Evolutionary conservation across 192 early-diverging fungal species (phyloP).

Genomic region (Linnemannia zychae): DNA sequence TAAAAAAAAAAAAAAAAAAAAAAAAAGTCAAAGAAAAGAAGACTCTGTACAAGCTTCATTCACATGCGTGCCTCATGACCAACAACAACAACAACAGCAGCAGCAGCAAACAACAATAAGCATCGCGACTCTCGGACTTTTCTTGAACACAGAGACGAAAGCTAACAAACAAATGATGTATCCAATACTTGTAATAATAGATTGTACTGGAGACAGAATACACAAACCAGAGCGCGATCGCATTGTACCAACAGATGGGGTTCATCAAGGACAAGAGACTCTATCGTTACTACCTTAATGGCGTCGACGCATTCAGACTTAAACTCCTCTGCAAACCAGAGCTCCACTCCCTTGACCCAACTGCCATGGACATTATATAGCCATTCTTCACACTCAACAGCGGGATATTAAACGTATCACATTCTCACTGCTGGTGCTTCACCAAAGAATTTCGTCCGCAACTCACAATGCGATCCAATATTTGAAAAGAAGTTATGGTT

Average conservation of each 20-base stretch:
- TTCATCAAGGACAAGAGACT: constrained; percentile 95
- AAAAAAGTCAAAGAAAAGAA: too few species aligned
- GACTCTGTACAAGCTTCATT: too few species aligned
- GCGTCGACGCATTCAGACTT: constrained; percentile 89
- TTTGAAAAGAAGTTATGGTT: neutral
- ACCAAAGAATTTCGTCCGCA: neutral
- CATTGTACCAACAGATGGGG: constrained; percentile 90
- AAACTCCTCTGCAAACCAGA: constrained; percentile 74
- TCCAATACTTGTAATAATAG: constrained; percentile 38
- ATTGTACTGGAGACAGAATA: constrained; percentile 93
- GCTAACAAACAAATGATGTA: too few species aligned
- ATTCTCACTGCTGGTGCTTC: neutral
- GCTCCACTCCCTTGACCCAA: neutral
- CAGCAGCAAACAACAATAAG: neutral
- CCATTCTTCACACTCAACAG: too few species aligned
- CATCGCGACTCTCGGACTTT: too few species aligned
- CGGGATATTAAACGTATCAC: neutral
- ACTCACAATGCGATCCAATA: too few species aligned
- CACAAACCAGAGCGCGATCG: constrained; percentile 86
- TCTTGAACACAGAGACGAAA: too few species aligned
- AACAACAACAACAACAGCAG: too few species aligned
- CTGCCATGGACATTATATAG: too few species aligned
- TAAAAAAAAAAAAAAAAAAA: too few species aligned
- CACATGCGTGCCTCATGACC: too few species aligned
- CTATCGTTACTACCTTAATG: constrained; percentile 93